phyloP scores from a whole-genome alignment of 495 filamentous ascomycete species.

The Daldinia caldariorum region DNA sequence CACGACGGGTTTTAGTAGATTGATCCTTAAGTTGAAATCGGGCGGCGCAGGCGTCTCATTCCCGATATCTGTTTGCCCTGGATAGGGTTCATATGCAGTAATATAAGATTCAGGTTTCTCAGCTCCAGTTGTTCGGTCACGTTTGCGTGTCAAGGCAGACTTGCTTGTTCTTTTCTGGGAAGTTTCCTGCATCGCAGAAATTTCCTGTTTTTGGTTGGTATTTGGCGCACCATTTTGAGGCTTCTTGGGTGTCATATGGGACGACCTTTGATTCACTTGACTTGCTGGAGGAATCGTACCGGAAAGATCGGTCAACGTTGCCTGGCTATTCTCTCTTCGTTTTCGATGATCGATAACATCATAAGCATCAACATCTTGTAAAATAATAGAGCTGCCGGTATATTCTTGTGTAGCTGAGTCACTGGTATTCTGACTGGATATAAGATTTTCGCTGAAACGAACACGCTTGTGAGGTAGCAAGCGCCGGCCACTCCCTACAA shows the following conservation, averaged over 20 bases:
- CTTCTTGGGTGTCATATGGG: conserved; percentile 1
- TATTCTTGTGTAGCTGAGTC: not conserved
- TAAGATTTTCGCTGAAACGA: conserved; percentile 7
- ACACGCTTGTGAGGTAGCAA: conserved; percentile 27
- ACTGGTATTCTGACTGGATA: not conserved
- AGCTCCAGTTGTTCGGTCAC: not conserved
- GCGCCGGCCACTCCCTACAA: not conserved
- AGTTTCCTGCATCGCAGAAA: not conserved
- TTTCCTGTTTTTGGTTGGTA: not conserved
- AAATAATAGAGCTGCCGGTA: conserved; percentile 27
- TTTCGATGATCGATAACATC: conserved; percentile 40
- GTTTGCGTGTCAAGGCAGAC: not conserved
- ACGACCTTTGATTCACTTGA: conserved; percentile 3
- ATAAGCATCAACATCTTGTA: conserved; percentile 45
- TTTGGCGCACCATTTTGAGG: not conserved
- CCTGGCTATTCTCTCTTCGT: conserved; percentile 24
- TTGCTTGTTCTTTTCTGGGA: not conserved
- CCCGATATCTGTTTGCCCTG: not conserved
- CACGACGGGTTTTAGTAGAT: not conserved
- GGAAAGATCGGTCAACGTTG: not conserved
- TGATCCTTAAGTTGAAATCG: conserved; percentile 5
- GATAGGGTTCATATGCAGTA: not conserved
- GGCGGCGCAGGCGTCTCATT: not conserved
- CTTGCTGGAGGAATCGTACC: not conserved
- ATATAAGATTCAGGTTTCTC: not conserved